These are phyloP conservation scores for Chlorella ohadii DNA, from an alignment of 139 green algal species.

Conservation along the genomic window DNA sequence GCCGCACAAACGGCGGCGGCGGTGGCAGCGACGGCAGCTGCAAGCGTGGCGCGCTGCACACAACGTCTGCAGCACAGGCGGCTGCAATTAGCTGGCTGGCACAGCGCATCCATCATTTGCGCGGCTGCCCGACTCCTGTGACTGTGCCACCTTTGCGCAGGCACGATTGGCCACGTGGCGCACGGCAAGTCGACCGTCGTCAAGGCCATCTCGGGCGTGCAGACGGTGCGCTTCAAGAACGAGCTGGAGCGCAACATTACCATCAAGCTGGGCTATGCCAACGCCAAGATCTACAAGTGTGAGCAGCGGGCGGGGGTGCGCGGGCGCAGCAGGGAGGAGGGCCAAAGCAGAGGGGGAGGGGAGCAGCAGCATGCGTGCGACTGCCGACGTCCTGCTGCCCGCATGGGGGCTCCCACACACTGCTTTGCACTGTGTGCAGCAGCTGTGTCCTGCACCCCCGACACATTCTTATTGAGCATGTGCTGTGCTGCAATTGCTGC, in stretches of 20 bases:
- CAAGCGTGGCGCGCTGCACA: background rate
- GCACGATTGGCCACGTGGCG: slow-evolving; percentile 98
- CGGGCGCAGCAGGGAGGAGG: too few species aligned
- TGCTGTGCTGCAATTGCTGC: too few species aligned
- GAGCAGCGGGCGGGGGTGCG: slow-evolving; percentile 29
- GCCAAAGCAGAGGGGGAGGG: too few species aligned
- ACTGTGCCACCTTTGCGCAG: slow-evolving; percentile 57
- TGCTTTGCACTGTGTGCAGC: too few species aligned
- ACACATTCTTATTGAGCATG: too few species aligned
- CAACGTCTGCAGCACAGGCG: background rate
- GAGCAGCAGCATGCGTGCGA: too few species aligned
- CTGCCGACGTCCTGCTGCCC: too few species aligned
- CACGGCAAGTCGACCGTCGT: slow-evolving; percentile 99
- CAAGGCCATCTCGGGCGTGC: slow-evolving; percentile 98
- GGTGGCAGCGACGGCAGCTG: background rate
- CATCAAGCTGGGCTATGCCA: slow-evolving; percentile 99
- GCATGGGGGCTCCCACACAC: too few species aligned
- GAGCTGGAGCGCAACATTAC: slow-evolving; percentile 99
- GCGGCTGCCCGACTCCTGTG: too few species aligned
- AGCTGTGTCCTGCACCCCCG: too few species aligned
- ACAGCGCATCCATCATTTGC: too few species aligned
- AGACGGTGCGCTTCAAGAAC: slow-evolving; percentile 99
- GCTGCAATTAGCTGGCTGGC: background rate
- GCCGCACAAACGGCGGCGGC: too few species aligned
- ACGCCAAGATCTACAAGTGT: slow-evolving; percentile 99